Evolutionary conservation across 148 eudicot genomes (phyloP), one percentile per base, ranked within the genome.

Genomic region (Heliosperma pusillum): DNA sequence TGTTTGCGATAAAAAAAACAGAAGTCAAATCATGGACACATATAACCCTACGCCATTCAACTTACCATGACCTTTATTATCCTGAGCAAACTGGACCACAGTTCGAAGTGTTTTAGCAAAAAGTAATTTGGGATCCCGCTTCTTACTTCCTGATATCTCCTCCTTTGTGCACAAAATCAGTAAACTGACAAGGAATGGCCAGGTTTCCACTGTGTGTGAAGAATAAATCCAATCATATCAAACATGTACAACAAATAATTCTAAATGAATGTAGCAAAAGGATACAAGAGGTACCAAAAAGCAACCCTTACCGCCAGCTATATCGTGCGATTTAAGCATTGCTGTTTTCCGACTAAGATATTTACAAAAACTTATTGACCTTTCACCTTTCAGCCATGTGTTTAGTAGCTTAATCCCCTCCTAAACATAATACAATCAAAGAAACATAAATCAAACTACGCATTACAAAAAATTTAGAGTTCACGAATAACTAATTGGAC

Each of bases 331-430:
- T 71, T 84, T 84, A 59, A 94, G 89, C 87, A 55, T 66, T 19
- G 91, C 86, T 30, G 97, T 88, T 42, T 85, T 80, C 36, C 85
- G 85, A 21, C 89, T 80, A 20, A 94, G 52, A 72, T 82, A 91
- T 83, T 76, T 86, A 85, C 96, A 90, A 78, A 94, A 90, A 68
- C 58, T 81, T 16, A 79, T 71, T 13, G 93, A 90, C 52, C 90
- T 77, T 79, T 94, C 93, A 47, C 97, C 98, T 83, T 86, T 89
- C 36, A 91, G 79, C 98, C 97, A 91, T 42, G 93, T 88, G 75
- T 79, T 90, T 82, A 94, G 78, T 84, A 94, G 70, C 72, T 90
- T 90, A 67, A 94, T 83, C 78, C 98, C 98, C 71, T 94, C 98
- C 98, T 94, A 78, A 50, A 74, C 71, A 50, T 57, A 76, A 26